These are phyloP conservation scores for Apophysomyces elegans DNA, from an alignment of 371 early-diverging fungal species.

Conservation along the genomic window DNA sequence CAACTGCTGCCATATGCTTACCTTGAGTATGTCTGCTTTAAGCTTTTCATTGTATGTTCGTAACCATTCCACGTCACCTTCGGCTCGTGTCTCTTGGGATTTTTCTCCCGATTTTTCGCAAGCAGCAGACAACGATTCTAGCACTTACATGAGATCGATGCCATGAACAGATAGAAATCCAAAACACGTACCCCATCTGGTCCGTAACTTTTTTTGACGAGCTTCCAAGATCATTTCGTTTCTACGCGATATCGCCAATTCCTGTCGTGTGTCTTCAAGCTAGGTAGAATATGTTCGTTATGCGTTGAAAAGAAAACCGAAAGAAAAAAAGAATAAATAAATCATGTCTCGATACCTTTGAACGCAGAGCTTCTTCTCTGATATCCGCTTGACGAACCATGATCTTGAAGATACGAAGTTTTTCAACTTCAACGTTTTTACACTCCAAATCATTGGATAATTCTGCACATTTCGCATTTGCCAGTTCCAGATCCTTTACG, in stretches of 20 bases:
- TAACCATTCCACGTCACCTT: conserved; percentile 35
- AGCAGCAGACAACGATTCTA: conserved; percentile 34
- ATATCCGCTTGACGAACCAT: conserved; percentile 51
- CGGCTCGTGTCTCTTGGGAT: conserved; percentile 8
- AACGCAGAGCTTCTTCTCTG: conserved; percentile 41
- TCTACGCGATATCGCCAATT: conserved; percentile 43
- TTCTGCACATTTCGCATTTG: conserved; percentile 39
- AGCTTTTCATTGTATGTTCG: conserved; percentile 47
- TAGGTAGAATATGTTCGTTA: conserved; percentile 1
- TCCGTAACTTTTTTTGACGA: conserved; percentile 45
- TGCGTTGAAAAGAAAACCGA: not conserved
- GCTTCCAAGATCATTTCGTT: conserved; percentile 46
- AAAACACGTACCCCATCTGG: conserved; percentile 38
- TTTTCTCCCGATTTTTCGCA: conserved; percentile 29
- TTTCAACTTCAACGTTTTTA: conserved; percentile 42
- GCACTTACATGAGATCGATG: not conserved
- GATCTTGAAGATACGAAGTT: conserved; percentile 45
- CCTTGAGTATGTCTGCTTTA: conserved; percentile 46
- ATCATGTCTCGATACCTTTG: conserved; percentile 32
- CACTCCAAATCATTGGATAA: conserved; percentile 37
- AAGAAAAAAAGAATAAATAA: no score
- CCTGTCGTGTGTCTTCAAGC: conserved; percentile 52
- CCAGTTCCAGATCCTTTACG: conserved; percentile 35
- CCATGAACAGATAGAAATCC: not conserved
- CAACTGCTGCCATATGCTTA: conserved; percentile 15